Conservation (phyloP, 179 eudicot species). For the Vitellaria paradoxa region DNA sequence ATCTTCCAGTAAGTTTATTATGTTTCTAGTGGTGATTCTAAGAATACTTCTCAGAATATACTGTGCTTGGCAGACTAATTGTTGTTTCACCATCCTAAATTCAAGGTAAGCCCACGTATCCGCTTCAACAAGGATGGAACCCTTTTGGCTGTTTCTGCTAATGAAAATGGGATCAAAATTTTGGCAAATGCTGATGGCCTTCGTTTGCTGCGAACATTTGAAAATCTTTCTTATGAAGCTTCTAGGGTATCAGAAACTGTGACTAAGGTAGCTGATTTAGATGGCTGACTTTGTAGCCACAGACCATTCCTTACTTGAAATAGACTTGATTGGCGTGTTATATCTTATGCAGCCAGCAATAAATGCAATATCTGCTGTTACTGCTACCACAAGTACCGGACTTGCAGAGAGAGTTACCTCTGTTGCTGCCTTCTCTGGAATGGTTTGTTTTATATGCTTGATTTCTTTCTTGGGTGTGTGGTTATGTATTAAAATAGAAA, state of each 20-base stretch:
- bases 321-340: neutral
- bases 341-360: slow-evolving; percentile 53
- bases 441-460: slow-evolving; percentile 39
- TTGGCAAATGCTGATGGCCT: slow-evolving; percentile 82
- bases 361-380: slow-evolving; percentile 54
- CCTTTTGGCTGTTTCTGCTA: slow-evolving; percentile 82
- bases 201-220: slow-evolving; percentile 57
- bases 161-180: slow-evolving; percentile 83
- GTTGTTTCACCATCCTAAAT: slow-evolving; percentile 6
- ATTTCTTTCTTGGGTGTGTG: neutral
- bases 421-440: slow-evolving; percentile 49
- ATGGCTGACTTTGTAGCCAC: neutral
- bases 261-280: slow-evolving; percentile 48
- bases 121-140: slow-evolving; percentile 93
- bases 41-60: neutral
- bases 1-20: slow-evolving; percentile 65
- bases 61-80: neutral
- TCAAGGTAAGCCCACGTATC: slow-evolving; percentile 82
- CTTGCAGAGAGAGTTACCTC: slow-evolving; percentile 60
- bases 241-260: slow-evolving; percentile 64
- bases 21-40: neutral
- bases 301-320: neutral
- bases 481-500: neutral
- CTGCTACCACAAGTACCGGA: slow-evolving; percentile 64
- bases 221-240: slow-evolving; percentile 61